Base-by-base conservation (phyloP, 345 rosid genomes). In the Corchorus capsularis region DNA sequence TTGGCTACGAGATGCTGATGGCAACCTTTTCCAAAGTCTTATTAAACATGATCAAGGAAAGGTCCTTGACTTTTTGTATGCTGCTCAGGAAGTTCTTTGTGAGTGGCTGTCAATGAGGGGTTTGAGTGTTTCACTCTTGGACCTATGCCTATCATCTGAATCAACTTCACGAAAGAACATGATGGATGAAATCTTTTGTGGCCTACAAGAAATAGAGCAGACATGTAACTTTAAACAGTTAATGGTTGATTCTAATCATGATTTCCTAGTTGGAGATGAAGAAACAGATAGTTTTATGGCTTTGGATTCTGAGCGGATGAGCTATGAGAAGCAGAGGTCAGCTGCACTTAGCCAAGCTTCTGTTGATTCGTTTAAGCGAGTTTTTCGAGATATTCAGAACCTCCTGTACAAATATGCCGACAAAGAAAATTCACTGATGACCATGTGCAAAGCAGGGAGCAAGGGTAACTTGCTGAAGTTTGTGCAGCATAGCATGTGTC, bases 391-490 rank as follows among this genome's bases (percentile, higher is more conserved):
- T 75, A 84, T 96, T 63, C 97, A 91, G 72, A 88, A 81, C 74
- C 78, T 96, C 76, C 89, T 84, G 12, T 91, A 82, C 76, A 89
- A 85, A 63, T 89, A 93, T 79, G 94, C 90, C 0, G 81, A 82
- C 13, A 78, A 77, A 49, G 90, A 88, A 14, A 96, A 96, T 53
- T 85, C 98, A 3, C 85, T 96, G 63, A 34, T 96, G 83, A 79
- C 86, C 41, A 93, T 96, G 99, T 87, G 81, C 65, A 93, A 89
- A 83, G 87, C 98, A 6, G 99, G 98, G 74, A 96, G 99, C 83
- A 96, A 96, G 86, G 99, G 99, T 27, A 96, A 87, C 76, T 82
- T 92, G 17, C 82, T 87, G 79, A 93, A 88, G 79, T 74, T 96
- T 20, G 96, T 85, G 52, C 99, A 96, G 74, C 99, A 96, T 55